Percentiles rank a stretch among this genome's conserved stretches.
Conservation (phyloP, 116 monocot genomes). For the Phalaenopsis hybrid region DNA sequence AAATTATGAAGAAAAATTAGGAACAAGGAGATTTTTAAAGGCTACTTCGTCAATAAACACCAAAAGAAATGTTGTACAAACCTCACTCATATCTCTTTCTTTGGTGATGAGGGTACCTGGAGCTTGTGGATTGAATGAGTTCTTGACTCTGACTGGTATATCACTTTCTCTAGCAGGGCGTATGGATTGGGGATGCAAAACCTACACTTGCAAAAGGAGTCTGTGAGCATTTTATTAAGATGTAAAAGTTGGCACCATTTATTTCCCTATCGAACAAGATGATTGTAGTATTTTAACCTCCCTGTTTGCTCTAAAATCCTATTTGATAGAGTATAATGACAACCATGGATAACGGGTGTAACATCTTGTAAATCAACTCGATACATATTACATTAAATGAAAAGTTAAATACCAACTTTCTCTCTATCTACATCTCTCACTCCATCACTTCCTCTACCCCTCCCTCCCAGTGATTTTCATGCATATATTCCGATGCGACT, state of each 20-base stretch:
- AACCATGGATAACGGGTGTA: too few relatives aligned
- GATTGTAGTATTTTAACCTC: too few relatives aligned
- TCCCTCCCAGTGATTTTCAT: too few relatives aligned
- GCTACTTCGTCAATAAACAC: not conserved
- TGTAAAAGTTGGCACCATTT: not conserved
- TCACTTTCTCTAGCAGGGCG: slow-evolving; percentile 84
- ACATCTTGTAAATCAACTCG: too few relatives aligned
- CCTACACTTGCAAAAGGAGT: slow-evolving; percentile 34
- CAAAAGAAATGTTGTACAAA: slow-evolving; percentile 3
- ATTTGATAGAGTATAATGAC: too few relatives aligned
- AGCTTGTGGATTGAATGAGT: slow-evolving; percentile 66
- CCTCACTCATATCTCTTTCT: slow-evolving; percentile 83
- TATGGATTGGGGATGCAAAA: slow-evolving; percentile 94
- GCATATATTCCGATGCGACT: too few relatives aligned
- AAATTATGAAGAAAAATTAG: not conserved
- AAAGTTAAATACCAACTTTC: too few relatives aligned
- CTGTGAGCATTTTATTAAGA: not conserved
- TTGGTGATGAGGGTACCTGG: slow-evolving; percentile 93
- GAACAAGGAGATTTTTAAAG: not conserved
- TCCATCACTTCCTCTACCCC: too few relatives aligned
- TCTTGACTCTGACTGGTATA: slow-evolving; percentile 92
- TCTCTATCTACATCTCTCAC: too few relatives aligned
- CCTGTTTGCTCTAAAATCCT: too few relatives aligned
- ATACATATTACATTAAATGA: too few relatives aligned
- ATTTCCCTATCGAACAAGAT: not conserved